Conservation (phyloP, 306 rosid genomes). For the Trifolium subterraneum region DNA sequence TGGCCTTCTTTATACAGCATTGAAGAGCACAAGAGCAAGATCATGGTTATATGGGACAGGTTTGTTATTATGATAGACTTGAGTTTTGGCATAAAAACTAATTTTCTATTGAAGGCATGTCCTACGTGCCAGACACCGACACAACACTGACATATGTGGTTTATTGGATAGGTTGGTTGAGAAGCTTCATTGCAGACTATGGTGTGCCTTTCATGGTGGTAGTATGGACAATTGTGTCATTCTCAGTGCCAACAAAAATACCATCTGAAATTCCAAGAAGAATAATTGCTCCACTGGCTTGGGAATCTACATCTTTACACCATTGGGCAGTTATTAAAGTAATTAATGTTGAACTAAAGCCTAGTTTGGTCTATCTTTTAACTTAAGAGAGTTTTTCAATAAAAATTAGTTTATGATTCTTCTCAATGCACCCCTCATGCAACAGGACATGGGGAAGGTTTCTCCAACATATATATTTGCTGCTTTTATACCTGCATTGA, state of each 20-base stretch:
- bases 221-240: slow-evolving; percentile 73
- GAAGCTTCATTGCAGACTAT: slow-evolving; percentile 75
- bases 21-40: slow-evolving; percentile 74
- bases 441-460: slow-evolving; percentile 82
- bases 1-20: slow-evolving; percentile 74
- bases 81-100: background rate
- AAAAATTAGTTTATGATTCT: too few relatives aligned
- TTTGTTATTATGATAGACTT: slow-evolving; percentile 41
- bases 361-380: background rate
- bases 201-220: slow-evolving; percentile 82
- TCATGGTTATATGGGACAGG: slow-evolving; percentile 88
- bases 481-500: slow-evolving; percentile 78
- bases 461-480: slow-evolving; percentile 66
- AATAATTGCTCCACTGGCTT: slow-evolving; percentile 72
- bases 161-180: slow-evolving; percentile 57
- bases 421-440: too few relatives aligned
- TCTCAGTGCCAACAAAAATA: slow-evolving; percentile 58
- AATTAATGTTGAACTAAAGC: slow-evolving; percentile 29
- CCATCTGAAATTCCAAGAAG: slow-evolving; percentile 82
- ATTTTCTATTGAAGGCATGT: background rate
- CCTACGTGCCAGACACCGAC: background rate
- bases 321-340: slow-evolving; percentile 85
- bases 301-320: slow-evolving; percentile 72
- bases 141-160: background rate
- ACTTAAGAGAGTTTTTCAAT: too few relatives aligned